Evolutionary conservation across 2,329 filamentous ascomycete species (phyloP).

Genomic region (Biscogniauxia mediterranea): DNA sequence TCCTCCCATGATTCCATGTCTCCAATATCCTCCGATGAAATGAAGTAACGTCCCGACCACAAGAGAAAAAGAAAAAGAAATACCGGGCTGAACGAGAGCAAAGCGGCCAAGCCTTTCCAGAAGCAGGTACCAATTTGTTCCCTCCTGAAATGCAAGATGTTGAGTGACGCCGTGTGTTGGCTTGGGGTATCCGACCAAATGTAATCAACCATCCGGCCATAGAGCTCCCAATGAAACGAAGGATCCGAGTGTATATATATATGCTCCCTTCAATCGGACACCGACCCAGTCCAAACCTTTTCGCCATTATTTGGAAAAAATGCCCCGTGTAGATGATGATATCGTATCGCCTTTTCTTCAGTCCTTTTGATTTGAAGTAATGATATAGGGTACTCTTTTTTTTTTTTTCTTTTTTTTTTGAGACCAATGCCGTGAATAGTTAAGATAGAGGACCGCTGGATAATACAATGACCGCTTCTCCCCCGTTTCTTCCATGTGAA

Average conservation of each 20-base stretch:
- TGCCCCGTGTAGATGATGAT: slow-evolving; percentile 6
- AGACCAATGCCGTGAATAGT: slow-evolving; percentile 13
- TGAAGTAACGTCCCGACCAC: slow-evolving; percentile 7
- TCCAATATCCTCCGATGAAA: slow-evolving; percentile 13
- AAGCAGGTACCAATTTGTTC: slow-evolving; percentile 9
- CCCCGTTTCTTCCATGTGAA: slow-evolving; percentile 7
- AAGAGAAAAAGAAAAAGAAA: slow-evolving; percentile 3
- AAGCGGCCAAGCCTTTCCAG: slow-evolving; percentile 14
- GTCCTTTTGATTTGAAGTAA: slow-evolving; percentile 9
- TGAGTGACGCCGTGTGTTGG: slow-evolving; percentile 15
- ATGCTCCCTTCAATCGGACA: slow-evolving; percentile 14
- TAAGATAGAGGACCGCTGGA: slow-evolving; percentile 14
- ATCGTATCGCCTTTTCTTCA: slow-evolving; percentile 20
- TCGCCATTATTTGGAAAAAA: slow-evolving; percentile 16
- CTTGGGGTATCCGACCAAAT: slow-evolving; percentile 16
- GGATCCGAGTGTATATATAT: slow-evolving; percentile 21
- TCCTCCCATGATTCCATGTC: slow-evolving; percentile 13
- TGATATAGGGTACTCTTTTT: slow-evolving; percentile 13
- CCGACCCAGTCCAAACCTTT: slow-evolving; percentile 14
- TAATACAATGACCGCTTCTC: slow-evolving; percentile 19
- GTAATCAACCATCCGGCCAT: slow-evolving; percentile 22
- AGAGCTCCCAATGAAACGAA: slow-evolving; percentile 20
- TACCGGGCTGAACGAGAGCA: slow-evolving; percentile 21
- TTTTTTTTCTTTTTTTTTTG: slow-evolving; percentile 14
- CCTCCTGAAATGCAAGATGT: slow-evolving; percentile 20